A percentile compares a stretch with the other conserved stretches of the same genome.
Conservation (phyloP, 768 basidiomycete genomes). For the Boletus sp. region DNA sequence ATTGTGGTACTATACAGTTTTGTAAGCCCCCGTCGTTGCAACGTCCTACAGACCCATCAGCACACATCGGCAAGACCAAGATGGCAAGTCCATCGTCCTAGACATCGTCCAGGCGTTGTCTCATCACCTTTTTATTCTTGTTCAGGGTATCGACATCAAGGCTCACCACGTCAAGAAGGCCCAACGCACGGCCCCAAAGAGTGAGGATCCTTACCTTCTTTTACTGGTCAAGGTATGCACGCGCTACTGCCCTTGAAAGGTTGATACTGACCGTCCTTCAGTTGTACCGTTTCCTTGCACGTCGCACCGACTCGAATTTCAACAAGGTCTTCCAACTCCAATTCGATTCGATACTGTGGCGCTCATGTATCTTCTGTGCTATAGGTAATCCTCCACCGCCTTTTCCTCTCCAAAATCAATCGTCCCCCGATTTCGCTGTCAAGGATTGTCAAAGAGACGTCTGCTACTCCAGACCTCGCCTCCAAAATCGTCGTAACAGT, state of each 20-base stretch:
- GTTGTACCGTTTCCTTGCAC: constrained; percentile 98
- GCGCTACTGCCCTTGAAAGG: constrained; percentile 6
- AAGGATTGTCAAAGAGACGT: constrained; percentile 81
- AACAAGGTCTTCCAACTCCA: constrained; percentile 68
- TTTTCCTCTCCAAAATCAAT: constrained; percentile 97
- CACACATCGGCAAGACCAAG: constrained; percentile 61
- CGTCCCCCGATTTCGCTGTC: constrained; percentile 95
- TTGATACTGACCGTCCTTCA: constrained; percentile 32
- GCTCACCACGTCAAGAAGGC: constrained; percentile 99
- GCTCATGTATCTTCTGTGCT: constrained; percentile 19
- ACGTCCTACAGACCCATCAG: constrained; percentile 44
- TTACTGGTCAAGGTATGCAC: constrained; percentile 88
- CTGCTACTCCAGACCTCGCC: constrained; percentile 56
- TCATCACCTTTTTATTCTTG: constrained; percentile 5
- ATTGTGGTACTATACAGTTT: constrained; percentile 56
- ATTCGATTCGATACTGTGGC: neutral
- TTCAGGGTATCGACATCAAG: constrained; percentile 91
- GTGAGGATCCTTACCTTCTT: constrained; percentile 98
- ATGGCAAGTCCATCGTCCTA: constrained; percentile 69
- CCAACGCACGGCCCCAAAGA: constrained; percentile 89
- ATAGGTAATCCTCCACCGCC: constrained; percentile 89
- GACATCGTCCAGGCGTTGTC: constrained; percentile 20
- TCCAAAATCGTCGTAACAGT: constrained; percentile 88
- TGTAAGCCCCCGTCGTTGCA: constrained; percentile 49
- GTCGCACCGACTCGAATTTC: constrained; percentile 92